Evolutionary conservation across 257 asterid genomes (phyloP), one percentile per base, ranked within the genome.

Genomic region (Haberlea rhodopensis): DNA sequence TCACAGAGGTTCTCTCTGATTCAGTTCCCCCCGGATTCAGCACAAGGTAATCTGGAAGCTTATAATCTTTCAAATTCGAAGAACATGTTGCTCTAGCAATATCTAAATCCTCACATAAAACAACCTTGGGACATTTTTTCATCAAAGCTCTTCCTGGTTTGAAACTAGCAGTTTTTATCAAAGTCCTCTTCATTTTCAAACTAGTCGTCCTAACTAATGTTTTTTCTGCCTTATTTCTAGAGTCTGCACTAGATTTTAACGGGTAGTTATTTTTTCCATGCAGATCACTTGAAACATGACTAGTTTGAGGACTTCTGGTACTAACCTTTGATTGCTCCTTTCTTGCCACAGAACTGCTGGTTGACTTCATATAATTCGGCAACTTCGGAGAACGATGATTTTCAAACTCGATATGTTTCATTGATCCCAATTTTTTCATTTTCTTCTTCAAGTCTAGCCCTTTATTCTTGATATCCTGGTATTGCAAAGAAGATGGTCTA

Each of bases 361-460:
- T 91, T 71, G 95, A 63, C 82, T 84, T 89, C 98, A 91, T 91
- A 80, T 91, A 89, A 60, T 87, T 91, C 16, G 96, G 96, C 31
- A 27, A 46, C 19, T 22, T 69, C 6, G 75, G 66, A 29, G 79
- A 69, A 1, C 56, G 66, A 0, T 32, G 29, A 37, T 54, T 59
- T 52, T 73, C 78, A 3, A 56, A 29, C 21, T 79, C 77, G 0
- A 70, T 64, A 46, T 53, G 82, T 76, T 75, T 84, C 55, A 56
- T 29, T 6, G 86, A 69, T 16, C 83, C 89, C 11, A 96, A 82
- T 78, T 85, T 90, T 85, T 82, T 90, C 94, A 87, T 88, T 32
- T 75, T 89, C 84, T 79, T 68, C 84, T 74, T 87, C 73, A 83
- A 57, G 67, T 83, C 86, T 4, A 83, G 65, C 59, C 80, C 77